phyloP scores from a whole-genome alignment of 768 basidiomycete genomes.

The Calocybe gangraenosa region DNA sequence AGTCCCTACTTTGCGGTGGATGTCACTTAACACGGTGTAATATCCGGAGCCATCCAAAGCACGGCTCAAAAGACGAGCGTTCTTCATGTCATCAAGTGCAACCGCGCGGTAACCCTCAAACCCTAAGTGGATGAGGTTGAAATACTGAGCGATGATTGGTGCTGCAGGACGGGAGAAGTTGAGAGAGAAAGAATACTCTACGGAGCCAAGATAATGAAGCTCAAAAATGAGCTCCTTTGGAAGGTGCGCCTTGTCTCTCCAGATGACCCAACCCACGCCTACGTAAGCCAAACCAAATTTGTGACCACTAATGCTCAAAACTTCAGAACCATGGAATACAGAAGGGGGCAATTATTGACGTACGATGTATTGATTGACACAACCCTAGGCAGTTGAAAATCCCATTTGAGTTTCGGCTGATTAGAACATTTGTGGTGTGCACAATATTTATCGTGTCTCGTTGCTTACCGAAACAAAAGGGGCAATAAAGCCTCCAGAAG shows the following conservation, averaged over 20 bases:
- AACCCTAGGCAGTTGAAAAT: slow-evolving; percentile 60
- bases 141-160: slow-evolving; percentile 61
- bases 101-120: slow-evolving; percentile 51
- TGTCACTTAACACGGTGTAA: slow-evolving; percentile 50
- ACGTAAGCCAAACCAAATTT: slow-evolving; percentile 58
- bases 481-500: slow-evolving; percentile 64
- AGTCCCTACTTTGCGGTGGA: slow-evolving; percentile 35
- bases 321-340: no score
- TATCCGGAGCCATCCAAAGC: slow-evolving; percentile 56
- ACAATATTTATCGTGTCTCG: no score
- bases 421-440: no score
- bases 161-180: slow-evolving; percentile 63
- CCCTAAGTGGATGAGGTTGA: slow-evolving; percentile 59
- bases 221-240: slow-evolving; percentile 74
- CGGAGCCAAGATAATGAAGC: slow-evolving; percentile 51
- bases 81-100: slow-evolving; percentile 48
- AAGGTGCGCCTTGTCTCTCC: slow-evolving; percentile 58
- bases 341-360: slow-evolving; percentile 24
- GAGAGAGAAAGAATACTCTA: slow-evolving; percentile 73
- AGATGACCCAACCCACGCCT: slow-evolving; percentile 68
- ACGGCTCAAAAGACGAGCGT: slow-evolving; percentile 59
- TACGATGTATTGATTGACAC: slow-evolving; percentile 56
- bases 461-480: no score
- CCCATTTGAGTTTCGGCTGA: slow-evolving; percentile 57
- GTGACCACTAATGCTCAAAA: slow-evolving; percentile 43